Evolutionary conservation across 2,329 filamentous ascomycete genomes (phyloP), one percentile per base, ranked within the genome.

Genomic region (Phaeosphaeria sp.): DNA sequence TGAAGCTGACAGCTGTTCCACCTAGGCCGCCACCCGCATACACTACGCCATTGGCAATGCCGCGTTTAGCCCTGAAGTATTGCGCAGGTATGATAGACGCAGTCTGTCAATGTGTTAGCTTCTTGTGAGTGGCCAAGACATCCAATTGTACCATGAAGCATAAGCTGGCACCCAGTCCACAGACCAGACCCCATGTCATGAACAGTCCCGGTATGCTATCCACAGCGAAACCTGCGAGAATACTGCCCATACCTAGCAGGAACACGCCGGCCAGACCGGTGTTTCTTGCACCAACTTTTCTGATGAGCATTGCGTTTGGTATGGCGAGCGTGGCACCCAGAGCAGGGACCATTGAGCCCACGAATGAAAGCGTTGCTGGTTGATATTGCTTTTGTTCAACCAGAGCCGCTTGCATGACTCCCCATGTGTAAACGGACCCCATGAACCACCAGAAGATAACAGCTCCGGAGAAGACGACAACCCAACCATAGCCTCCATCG

Each of bases 341-440:
- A 1, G 83, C 81, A 1, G 82, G 75, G 9, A 80, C 77, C 9
- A 88, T 66, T 0, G 83, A 85, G 3, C 86, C 86, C 3, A 89
- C 83, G 60, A 87, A 89, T 0, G 85, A 82, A 17, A 89, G 74
- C 1, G 83, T 86, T 0, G 82, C 81, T 0, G 84, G 77, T 82
- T 74, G 7, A 13, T 36, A 36, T 7, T 36, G 11, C 30, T 36
- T 36, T 13, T 36, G 30, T 13, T 36, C 30, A 13, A 87, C 82
- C 0, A 89, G 79, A 0, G 81, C 85, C 2, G 79, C 78, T 70
- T 89, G 87, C 42, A 88, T 76, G 1, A 89, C 80, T 18, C 87
- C 87, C 86, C 86, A 89, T 59, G 80, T 81, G 64, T 86, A 86
- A 6, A 79, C 79, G 0, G 80, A 83, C 44, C 86, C 86, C 45